These are phyloP conservation scores for Asterochloris erici DNA, from an alignment of 139 green algal species.

Conservation along the genomic window DNA sequence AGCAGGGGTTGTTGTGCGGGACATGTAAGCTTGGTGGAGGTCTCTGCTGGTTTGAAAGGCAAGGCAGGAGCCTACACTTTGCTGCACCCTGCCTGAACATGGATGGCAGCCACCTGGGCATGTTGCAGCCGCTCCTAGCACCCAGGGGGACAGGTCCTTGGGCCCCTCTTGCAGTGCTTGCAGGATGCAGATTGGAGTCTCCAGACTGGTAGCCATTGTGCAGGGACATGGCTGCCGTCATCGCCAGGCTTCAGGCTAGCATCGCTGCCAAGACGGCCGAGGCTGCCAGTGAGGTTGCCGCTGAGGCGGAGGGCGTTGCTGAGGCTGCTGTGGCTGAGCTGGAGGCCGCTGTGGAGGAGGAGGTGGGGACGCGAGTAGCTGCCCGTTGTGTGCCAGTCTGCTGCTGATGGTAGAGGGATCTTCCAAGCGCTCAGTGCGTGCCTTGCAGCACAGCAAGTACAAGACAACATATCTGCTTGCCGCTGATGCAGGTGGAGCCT, in stretches of 20 bases:
- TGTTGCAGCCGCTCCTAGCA: neutral
- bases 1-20: no score
- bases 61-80: neutral
- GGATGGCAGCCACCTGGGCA: neutral
- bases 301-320: slow-evolving; percentile 6
- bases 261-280: no score
- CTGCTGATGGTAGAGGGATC: neutral
- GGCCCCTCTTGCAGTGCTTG: neutral
- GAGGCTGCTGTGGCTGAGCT: neutral
- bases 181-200: neutral
- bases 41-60: neutral
- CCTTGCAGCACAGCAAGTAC: no score
- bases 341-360: neutral
- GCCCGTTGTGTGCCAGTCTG: neutral
- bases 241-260: slow-evolving; percentile 51
- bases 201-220: neutral
- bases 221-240: slow-evolving; percentile 60
- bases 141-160: neutral
- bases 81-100: neutral
- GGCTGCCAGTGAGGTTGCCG: no score
- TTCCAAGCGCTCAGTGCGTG: no score
- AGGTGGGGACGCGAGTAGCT: neutral
- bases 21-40: no score
- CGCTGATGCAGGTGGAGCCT: no score
- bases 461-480: no score